Base-by-base conservation (phyloP, 805 yeast species). In the Ogataea wickerhamii region DNA sequence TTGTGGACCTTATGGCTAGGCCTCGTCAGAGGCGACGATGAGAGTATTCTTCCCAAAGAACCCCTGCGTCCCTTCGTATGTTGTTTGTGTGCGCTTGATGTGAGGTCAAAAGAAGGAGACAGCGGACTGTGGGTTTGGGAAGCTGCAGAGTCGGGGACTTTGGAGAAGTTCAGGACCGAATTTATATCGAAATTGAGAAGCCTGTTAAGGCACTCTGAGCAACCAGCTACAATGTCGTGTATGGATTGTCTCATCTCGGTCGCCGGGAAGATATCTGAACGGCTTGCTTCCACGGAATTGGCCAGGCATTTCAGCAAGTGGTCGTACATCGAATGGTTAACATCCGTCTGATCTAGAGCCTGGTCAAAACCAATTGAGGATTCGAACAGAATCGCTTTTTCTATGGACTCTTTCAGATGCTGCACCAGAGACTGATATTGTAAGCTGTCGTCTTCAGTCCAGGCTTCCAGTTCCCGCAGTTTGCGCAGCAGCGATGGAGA, bases 351-450 rank as follows among this genome's bases (percentile, higher is more conserved):
- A 12, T 54, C 48, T 8, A 64, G 43, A 51, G 68, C 52, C 37
- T 71, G 70, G 50, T 80, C 88, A 51, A 74, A 70, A 21, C 77
- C 57, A 4, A 75, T 58, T 0, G 83, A 73, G 1, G 86, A 71
- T 44, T 72, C 71, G 40, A 74, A 69, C 17, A 80, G 56, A 5
- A 81, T 66, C 25, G 80, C 80, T 36, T 65, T 69, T 28, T 79
- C 79, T 3, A 76, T 58, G 0, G 68, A 55, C 18, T 74, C 76
- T 23, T 67, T 70, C 24, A 81, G 55, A 21, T 68, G 52, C 1
- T 60, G 56, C 4, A 78, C 52, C 32, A 67, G 58, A 2, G 60
- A 51, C 12, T 73, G 68, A 39, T 71, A 75, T 0, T 67, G 41
- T 2, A 53, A 37, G 3, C 72, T 61, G 54, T 77, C 76, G 22